These are phyloP conservation scores for Alternaria triticina DNA, from an alignment of 2,329 filamentous ascomycete species.

Conservation along the genomic window DNA sequence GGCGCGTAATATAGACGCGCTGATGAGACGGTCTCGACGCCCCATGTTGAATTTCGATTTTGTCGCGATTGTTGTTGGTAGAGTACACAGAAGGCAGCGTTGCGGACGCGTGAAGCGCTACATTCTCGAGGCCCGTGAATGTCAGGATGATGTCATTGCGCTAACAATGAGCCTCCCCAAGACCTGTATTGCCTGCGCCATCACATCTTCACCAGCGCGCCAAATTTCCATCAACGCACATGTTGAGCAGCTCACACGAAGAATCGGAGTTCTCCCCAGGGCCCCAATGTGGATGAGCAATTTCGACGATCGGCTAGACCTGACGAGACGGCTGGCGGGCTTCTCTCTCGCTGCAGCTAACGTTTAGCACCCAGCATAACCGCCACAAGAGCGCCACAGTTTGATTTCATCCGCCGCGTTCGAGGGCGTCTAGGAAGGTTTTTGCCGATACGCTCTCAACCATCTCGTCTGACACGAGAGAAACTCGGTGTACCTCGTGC, in stretches of 20 bases:
- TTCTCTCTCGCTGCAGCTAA: conserved; percentile 8
- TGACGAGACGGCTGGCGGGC: neutral
- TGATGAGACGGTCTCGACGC: conserved; percentile 44
- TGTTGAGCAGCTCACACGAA: neutral
- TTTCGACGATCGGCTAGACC: neutral
- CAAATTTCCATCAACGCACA: neutral
- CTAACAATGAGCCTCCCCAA: neutral
- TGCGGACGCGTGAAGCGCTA: conserved; percentile 1
- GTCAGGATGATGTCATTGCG: conserved; percentile 15
- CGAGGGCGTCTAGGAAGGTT: neutral
- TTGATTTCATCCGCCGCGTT: neutral
- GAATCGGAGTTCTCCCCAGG: neutral
- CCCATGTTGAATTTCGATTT: conserved; percentile 37
- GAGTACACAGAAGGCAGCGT: neutral
- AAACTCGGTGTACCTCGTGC: neutral
- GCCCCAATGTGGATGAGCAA: neutral
- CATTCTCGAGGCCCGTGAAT: neutral
- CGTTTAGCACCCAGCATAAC: neutral
- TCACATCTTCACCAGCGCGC: neutral
- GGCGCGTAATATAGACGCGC: conserved; percentile 46
- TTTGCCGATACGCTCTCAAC: neutral
- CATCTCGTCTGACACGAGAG: neutral
- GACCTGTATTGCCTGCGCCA: neutral
- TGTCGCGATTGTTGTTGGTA: neutral
- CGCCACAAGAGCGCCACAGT: neutral